These are phyloP conservation scores for Yamadazyma kanchanaburiensis DNA, from an alignment of 1,139 yeast genomes.

Conservation along the genomic window DNA sequence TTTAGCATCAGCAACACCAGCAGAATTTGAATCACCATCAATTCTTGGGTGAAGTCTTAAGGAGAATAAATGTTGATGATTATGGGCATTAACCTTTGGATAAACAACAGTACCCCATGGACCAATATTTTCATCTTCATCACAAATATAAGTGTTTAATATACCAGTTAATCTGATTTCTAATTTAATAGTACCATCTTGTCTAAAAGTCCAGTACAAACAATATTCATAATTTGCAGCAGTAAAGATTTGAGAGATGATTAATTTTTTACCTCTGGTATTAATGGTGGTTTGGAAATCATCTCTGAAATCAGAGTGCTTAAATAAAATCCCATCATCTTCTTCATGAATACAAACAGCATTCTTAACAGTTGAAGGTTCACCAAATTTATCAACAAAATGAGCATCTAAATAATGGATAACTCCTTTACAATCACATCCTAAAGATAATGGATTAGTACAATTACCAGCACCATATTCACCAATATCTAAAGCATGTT, in stretches of 20 bases:
- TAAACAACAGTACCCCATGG: constrained; percentile 81
- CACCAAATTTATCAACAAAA: constrained; percentile 64
- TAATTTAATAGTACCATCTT: constrained; percentile 77
- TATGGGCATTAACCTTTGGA: constrained; percentile 80
- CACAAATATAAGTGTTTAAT: constrained; percentile 64
- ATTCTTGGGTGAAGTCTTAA: constrained; percentile 76
- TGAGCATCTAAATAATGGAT: constrained; percentile 78
- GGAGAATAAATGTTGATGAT: constrained; percentile 83
- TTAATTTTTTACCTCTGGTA: constrained; percentile 71
- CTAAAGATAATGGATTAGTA: constrained; percentile 74
- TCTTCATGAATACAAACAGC: constrained; percentile 85
- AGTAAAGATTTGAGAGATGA: constrained; percentile 76
- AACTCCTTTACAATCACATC: constrained; percentile 84
- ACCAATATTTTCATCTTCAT: constrained; percentile 60
- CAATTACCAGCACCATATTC: constrained; percentile 86
- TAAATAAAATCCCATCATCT: constrained; percentile 74
- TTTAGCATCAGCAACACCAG: constrained; percentile 64
- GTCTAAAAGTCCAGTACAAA: constrained; percentile 78
- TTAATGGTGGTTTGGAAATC: constrained; percentile 71
- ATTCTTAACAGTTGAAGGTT: constrained; percentile 65
- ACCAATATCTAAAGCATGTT: constrained; percentile 83
- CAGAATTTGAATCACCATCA: constrained; percentile 77
- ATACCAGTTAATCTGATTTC: constrained; percentile 81
- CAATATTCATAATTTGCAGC: constrained; percentile 87
- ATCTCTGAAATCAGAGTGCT: constrained; percentile 83